Percentiles rank a stretch among this genome's conserved stretches.
These are phyloP conservation scores for Trametes villosa DNA, from an alignment of 768 basidiomycete genomes.

Conservation along the genomic window DNA sequence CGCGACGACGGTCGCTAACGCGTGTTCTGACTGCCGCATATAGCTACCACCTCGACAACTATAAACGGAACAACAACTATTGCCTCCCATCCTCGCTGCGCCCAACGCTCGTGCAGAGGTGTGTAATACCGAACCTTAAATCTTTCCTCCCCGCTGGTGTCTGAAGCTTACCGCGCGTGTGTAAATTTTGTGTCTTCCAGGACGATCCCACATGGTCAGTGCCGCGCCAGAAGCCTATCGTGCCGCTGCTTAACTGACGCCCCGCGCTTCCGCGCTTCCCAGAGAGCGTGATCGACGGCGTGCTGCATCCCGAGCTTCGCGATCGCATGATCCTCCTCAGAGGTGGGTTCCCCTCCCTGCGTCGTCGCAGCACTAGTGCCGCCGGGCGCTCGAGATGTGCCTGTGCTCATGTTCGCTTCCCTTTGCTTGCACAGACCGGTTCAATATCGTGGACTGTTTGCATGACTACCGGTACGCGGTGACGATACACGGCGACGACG, in stretches of 20 bases:
- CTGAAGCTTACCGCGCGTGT: conserved; percentile 16
- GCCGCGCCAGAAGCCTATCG: conserved; percentile 5
- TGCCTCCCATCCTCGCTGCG: conserved; percentile 86
- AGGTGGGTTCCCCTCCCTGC: conserved; percentile 51
- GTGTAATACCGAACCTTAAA: conserved; percentile 32
- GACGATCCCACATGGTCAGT: conserved; percentile 82
- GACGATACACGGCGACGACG: conserved; percentile 88
- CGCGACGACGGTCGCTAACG: not conserved
- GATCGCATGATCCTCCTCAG: conserved; percentile 90
- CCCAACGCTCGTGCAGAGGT: conserved; percentile 86
- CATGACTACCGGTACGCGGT: conserved; percentile 71
- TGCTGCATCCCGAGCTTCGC: conserved; percentile 87
- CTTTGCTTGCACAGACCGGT: conserved; percentile 58
- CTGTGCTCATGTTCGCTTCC: not conserved
- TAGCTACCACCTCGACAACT: conserved; percentile 93
- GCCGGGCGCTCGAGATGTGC: too few relatives aligned
- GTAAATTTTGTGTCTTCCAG: conserved; percentile 39
- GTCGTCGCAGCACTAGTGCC: not conserved
- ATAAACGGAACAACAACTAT: conserved; percentile 82
- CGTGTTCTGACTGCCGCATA: not conserved
- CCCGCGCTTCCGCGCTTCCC: conserved; percentile 10
- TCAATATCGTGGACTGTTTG: conserved; percentile 80
- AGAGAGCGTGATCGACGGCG: conserved; percentile 92
- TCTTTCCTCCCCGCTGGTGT: not conserved
- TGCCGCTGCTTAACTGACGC: conserved; percentile 12